These are phyloP conservation scores for Aspergillus pseudoterreus DNA, from an alignment of 2,329 filamentous ascomycete genomes.

Conservation along the genomic window DNA sequence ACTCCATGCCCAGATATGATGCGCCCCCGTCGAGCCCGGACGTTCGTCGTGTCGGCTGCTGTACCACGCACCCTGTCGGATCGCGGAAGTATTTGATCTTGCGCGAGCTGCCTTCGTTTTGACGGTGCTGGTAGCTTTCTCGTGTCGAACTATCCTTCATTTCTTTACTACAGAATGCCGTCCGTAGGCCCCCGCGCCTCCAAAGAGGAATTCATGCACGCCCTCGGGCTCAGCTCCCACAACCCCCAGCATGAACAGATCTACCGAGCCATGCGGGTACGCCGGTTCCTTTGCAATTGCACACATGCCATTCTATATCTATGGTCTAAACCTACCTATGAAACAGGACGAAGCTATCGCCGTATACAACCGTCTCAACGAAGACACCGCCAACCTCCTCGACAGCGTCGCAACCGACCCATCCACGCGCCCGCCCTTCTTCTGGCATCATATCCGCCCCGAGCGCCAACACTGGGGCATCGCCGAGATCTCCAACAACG, in stretches of 20 bases:
- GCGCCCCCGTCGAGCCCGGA: neutral
- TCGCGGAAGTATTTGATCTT: too few species aligned
- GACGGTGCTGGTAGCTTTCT: neutral
- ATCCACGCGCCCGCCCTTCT: constrained; percentile 38
- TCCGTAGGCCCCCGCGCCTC: constrained; percentile 41
- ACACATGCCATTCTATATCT: neutral
- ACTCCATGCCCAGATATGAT: neutral
- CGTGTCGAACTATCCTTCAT: neutral
- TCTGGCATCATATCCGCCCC: constrained; percentile 46
- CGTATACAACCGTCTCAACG: constrained; percentile 41
- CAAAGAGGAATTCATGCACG: constrained; percentile 47
- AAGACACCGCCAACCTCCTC: constrained; percentile 37
- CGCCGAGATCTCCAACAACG: constrained; percentile 41
- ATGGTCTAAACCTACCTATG: neutral
- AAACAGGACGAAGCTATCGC: constrained; percentile 43
- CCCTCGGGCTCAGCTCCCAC: constrained; percentile 38
- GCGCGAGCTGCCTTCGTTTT: too few species aligned
- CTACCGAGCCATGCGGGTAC: constrained; percentile 45
- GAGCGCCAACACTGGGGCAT: constrained; percentile 42
- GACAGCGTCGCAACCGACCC: constrained; percentile 38
- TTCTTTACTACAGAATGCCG: constrained; percentile 18
- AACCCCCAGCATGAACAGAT: constrained; percentile 42
- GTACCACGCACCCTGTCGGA: too few species aligned
- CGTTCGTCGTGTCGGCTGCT: neutral
- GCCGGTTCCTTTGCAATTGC: constrained; percentile 2